Conservation (phyloP, 495 filamentous ascomycete genomes). For the Aspergillus olivimuriae region DNA sequence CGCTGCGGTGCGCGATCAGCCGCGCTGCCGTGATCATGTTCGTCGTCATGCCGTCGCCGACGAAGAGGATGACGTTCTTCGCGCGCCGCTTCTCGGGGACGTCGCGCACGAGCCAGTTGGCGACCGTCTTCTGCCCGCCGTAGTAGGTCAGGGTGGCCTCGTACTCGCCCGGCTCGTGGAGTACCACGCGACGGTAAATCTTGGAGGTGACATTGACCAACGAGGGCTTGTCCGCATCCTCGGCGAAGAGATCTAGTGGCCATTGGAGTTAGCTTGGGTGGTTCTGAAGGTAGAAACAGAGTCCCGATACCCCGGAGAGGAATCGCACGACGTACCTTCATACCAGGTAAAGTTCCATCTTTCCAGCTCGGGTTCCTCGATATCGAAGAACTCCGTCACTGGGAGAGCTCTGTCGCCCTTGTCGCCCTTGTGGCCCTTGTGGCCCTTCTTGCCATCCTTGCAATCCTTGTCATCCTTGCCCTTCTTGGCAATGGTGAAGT, state of each 20-base stretch:
- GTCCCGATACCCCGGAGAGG: no score
- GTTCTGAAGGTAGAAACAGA: no score
- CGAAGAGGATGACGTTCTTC: constrained; percentile 74
- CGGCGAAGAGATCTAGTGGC: constrained; percentile 58
- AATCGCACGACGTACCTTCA: constrained; percentile 38
- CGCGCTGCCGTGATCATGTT: constrained; percentile 73
- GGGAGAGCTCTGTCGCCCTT: constrained; percentile 33
- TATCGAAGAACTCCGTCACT: constrained; percentile 53
- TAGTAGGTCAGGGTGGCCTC: constrained; percentile 65
- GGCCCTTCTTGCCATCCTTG: no score
- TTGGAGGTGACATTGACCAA: constrained; percentile 67
- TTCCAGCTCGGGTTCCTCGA: constrained; percentile 56
- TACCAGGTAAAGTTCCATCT: constrained; percentile 67
- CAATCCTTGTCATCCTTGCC: no score
- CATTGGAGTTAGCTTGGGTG: constrained; percentile 8
- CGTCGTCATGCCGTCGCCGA: constrained; percentile 75
- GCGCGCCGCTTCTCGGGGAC: constrained; percentile 55
- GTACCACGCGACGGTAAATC: constrained; percentile 58
- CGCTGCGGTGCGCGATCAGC: constrained; percentile 63
- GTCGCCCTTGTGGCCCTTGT: no score
- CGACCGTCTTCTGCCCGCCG: constrained; percentile 53
- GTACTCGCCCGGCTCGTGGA: constrained; percentile 66
- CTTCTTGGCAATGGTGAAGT: constrained; percentile 59
- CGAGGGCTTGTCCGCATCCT: constrained; percentile 54
- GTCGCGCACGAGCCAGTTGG: constrained; percentile 65